Percentiles rank a stretch among this genome's conserved stretches.
phyloP scores from a whole-genome alignment of 306 rosid genomes.

The Prunus mume region DNA sequence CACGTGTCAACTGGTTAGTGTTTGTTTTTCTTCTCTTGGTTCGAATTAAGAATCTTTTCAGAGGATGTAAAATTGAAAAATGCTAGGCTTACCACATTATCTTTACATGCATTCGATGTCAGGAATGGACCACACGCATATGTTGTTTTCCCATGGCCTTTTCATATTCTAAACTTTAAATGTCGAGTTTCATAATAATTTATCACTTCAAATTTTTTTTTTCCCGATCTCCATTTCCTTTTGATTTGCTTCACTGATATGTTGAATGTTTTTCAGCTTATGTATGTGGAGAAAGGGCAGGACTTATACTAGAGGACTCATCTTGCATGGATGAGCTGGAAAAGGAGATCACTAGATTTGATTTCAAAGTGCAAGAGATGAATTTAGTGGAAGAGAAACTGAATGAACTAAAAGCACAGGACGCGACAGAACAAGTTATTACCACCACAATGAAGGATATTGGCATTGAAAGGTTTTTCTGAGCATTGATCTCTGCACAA shows the following conservation, averaged over 20 bases:
- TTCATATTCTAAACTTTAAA: too few species aligned
- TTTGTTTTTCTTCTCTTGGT: too few species aligned
- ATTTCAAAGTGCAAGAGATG: conserved; percentile 16
- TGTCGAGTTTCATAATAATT: too few species aligned
- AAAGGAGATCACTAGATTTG: background rate
- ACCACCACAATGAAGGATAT: conserved; percentile 25
- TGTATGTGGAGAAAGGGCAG: conserved; percentile 19
- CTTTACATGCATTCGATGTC: too few species aligned
- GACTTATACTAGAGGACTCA: conserved; percentile 8
- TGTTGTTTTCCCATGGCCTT: too few species aligned
- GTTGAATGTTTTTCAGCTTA: conserved; percentile 10
- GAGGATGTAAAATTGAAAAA: too few species aligned
- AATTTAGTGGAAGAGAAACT: conserved; percentile 17
- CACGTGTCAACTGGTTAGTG: conserved; percentile 46
- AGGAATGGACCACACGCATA: too few species aligned
- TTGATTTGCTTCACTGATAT: background rate
- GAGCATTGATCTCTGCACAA: too few species aligned
- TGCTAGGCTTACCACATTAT: too few species aligned
- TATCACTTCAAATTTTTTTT: background rate
- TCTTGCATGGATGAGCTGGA: conserved; percentile 4
- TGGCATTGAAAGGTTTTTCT: conserved; percentile 34
- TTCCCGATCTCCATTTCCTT: background rate
- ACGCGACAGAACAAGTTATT: conserved; percentile 7
- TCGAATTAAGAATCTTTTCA: too few species aligned
- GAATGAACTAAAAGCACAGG: conserved; percentile 8